Conservation (phyloP, 768 basidiomycete species). For the Boletus subparvulus region DNA sequence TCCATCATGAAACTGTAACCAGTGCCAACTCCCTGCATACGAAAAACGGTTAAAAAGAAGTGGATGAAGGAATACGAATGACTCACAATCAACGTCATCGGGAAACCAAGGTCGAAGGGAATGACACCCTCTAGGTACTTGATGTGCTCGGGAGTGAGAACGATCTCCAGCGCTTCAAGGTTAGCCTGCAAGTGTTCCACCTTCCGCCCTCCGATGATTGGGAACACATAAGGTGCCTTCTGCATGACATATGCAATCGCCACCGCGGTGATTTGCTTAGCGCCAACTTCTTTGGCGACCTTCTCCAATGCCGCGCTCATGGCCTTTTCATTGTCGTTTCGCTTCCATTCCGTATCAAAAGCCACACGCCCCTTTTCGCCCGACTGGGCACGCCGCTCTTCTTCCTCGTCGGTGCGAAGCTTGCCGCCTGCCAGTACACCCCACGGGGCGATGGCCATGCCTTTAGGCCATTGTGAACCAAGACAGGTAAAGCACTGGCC, state of each 20-base stretch:
- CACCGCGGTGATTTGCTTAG: slow-evolving; percentile 35
- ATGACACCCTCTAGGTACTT: slow-evolving; percentile 35
- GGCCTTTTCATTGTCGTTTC: slow-evolving; percentile 34
- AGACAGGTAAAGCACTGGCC: neutral
- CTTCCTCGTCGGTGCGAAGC: slow-evolving; percentile 33
- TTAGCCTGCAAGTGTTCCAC: slow-evolving; percentile 43
- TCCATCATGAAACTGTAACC: slow-evolving; percentile 16
- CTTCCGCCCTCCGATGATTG: slow-evolving; percentile 44
- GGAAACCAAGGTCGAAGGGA: slow-evolving; percentile 44
- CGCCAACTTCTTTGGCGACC: slow-evolving; percentile 40
- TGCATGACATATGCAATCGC: slow-evolving; percentile 48
- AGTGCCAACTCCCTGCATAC: slow-evolving; percentile 28
- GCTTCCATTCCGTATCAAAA: slow-evolving; percentile 31
- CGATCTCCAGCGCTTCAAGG: slow-evolving; percentile 42
- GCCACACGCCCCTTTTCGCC: slow-evolving; percentile 41
- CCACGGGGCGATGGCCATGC: slow-evolving; percentile 38
- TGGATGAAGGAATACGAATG: neutral
- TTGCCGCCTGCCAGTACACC: slow-evolving; percentile 33
- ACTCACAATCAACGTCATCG: slow-evolving; percentile 33
- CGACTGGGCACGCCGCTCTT: slow-evolving; percentile 22
- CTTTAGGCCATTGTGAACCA: neutral
- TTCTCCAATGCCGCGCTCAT: slow-evolving; percentile 39
- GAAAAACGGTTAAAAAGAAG: neutral
- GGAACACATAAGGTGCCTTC: slow-evolving; percentile 46
- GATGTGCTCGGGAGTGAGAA: slow-evolving; percentile 40